Percentiles rank a stretch among this genome's conserved stretches.
Conservation (phyloP, 352 stramenopile genomes). For the Phytophthora aleatoria region DNA sequence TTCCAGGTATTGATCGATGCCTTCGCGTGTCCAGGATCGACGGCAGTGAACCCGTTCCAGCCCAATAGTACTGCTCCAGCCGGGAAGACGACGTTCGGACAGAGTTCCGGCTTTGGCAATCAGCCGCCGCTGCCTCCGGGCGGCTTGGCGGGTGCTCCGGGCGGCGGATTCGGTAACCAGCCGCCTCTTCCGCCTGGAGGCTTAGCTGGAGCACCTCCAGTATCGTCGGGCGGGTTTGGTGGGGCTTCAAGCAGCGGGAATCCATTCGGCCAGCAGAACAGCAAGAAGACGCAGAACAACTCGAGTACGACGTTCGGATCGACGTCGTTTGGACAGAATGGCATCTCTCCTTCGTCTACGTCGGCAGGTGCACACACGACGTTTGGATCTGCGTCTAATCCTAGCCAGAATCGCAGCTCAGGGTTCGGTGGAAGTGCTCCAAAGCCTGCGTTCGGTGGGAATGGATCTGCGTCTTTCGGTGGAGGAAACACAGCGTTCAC, state of each 20-base stretch:
- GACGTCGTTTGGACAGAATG: slow-evolving; percentile 23
- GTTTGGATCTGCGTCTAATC: slow-evolving; percentile 32
- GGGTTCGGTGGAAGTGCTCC: slow-evolving; percentile 16
- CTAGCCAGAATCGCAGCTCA: slow-evolving; percentile 17
- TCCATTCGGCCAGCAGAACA: slow-evolving; percentile 31
- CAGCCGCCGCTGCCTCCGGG: slow-evolving; percentile 35
- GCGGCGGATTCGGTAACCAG: slow-evolving; percentile 22
- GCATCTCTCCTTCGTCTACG: slow-evolving; percentile 4
- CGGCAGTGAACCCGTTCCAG: slow-evolving; percentile 42
- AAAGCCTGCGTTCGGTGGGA: slow-evolving; percentile 21
- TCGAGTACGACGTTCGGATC: slow-evolving; percentile 23
- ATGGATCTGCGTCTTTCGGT: slow-evolving; percentile 17
- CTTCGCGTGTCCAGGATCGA: slow-evolving; percentile 39
- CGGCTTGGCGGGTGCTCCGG: slow-evolving; percentile 18
- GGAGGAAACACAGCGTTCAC: slow-evolving; percentile 11
- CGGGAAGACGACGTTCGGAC: slow-evolving; percentile 40
- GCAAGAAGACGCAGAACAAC: slow-evolving; percentile 15
- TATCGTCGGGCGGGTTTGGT: slow-evolving; percentile 19
- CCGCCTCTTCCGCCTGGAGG: slow-evolving; percentile 30
- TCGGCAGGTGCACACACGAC: slow-evolving; percentile 17
- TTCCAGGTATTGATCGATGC: slow-evolving; percentile 42
- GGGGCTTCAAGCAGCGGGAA: slow-evolving; percentile 15
- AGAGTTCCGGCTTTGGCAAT: slow-evolving; percentile 35
- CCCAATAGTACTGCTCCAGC: slow-evolving; percentile 7
- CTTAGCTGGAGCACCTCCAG: slow-evolving; percentile 16